phyloP scores from a whole-genome alignment of 179 eudicot species.

The Gypsophila paniculata region DNA sequence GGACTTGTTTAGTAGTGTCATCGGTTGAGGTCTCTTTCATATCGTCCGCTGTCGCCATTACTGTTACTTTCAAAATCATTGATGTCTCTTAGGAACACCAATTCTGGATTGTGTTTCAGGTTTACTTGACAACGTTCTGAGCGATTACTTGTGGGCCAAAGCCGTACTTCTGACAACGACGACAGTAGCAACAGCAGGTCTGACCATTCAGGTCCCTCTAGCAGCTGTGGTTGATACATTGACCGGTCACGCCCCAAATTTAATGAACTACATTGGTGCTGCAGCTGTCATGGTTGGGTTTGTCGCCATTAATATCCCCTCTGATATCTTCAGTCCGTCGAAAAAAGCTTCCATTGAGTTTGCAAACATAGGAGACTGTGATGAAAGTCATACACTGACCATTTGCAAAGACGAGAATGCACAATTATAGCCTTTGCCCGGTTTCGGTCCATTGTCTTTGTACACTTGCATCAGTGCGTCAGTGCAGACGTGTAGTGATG shows the following conservation, averaged over 20 bases:
- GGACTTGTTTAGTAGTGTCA: neutral
- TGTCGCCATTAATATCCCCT: slow-evolving; percentile 74
- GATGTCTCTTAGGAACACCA: neutral
- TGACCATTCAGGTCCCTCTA: slow-evolving; percentile 85
- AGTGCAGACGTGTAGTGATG: no score
- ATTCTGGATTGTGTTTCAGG: slow-evolving; percentile 38
- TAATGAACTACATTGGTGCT: slow-evolving; percentile 69
- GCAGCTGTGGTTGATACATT: slow-evolving; percentile 79
- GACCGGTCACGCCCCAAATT: slow-evolving; percentile 60
- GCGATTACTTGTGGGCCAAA: slow-evolving; percentile 95
- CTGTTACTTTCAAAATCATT: neutral
- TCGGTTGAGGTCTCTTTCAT: neutral
- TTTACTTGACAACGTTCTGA: slow-evolving; percentile 81
- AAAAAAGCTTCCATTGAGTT: slow-evolving; percentile 24
- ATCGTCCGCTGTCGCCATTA: neutral
- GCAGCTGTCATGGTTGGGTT: slow-evolving; percentile 81
- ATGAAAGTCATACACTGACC: slow-evolving; percentile 17
- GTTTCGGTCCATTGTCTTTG: neutral
- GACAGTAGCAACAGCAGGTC: slow-evolving; percentile 98
- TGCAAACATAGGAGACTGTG: slow-evolving; percentile 13
- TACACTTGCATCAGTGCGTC: neutral
- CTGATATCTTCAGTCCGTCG: slow-evolving; percentile 37
- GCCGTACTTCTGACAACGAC: slow-evolving; percentile 88
- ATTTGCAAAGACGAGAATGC: slow-evolving; percentile 3
- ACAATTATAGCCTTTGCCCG: slow-evolving; percentile 13